Evolutionary conservation across 1,284 basidiomycete species (phyloP).

Genomic region (Ceratobasidium sp.): DNA sequence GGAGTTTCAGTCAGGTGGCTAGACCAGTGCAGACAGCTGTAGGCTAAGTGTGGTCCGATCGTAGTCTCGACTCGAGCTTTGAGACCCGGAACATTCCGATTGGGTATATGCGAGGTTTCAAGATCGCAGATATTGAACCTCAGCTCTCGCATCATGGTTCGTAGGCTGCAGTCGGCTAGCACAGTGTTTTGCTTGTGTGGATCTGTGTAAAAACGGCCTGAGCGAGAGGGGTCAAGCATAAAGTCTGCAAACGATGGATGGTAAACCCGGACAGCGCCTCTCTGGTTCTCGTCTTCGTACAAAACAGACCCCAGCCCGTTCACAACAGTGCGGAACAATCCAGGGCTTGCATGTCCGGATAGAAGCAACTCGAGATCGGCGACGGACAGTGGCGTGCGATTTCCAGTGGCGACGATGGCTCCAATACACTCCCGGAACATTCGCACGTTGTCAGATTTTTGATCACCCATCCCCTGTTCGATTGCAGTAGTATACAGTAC

Average conservation of each 20-base stretch:
- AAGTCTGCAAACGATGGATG: slow-evolving; percentile 40
- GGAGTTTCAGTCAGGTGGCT: not conserved
- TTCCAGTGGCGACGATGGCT: not conserved
- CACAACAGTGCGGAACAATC: slow-evolving; percentile 6
- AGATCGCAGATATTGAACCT: slow-evolving; percentile 25
- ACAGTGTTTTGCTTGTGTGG: slow-evolving; percentile 7
- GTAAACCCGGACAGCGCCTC: slow-evolving; percentile 14
- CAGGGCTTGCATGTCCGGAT: not conserved
- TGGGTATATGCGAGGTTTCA: not conserved
- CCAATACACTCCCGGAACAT: not conserved
- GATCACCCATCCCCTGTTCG: not conserved
- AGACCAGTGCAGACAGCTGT: slow-evolving; percentile 26
- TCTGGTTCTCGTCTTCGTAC: not conserved
- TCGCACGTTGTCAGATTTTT: not conserved
- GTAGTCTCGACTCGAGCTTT: not conserved
- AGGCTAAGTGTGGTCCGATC: slow-evolving; percentile 1
- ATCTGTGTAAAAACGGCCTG: slow-evolving; percentile 6
- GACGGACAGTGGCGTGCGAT: slow-evolving; percentile 1
- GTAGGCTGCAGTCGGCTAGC: slow-evolving; percentile 20
- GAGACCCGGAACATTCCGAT: slow-evolving; percentile 16
- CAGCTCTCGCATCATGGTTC: slow-evolving; percentile 1
- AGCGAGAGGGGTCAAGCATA: slow-evolving; percentile 19
- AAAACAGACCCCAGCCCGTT: slow-evolving; percentile 28
- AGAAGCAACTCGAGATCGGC: not conserved
- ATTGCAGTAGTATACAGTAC: slow-evolving; percentile 13